Evolutionary conservation across 2,329 filamentous ascomycete species (phyloP), one percentile per base, ranked within the genome.

Genomic region (Microdochium bolleyi): DNA sequence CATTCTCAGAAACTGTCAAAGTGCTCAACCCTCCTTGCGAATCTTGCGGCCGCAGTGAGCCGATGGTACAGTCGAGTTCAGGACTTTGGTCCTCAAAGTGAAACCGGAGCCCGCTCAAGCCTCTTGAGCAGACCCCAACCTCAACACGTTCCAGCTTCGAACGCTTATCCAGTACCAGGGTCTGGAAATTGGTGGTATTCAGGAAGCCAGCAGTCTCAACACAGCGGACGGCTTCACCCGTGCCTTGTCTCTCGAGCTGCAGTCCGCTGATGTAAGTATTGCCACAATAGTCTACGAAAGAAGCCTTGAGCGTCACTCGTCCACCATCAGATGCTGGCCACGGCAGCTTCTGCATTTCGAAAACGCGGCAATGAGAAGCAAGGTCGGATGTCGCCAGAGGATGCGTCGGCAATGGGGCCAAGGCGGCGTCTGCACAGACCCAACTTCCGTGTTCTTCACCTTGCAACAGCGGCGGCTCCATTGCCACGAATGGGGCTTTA

Each of bases 241-340:
- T 48, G 19, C 11, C n/a, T 9, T 3, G 16, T 2, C 52, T 24
- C 21, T 52, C 19, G 14, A 57, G 21, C 10, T 52, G 55, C 11
- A 62, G 38, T 19, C 60, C 58, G 46, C 54, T 57, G n/a, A 62
- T 55, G 34, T 57, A 57, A n/a, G 51, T 49, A 34, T 49, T 53
- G 9, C 49, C 51, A 30, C 53, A 53, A 1, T 49, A 52, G n/a
- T 49, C 48, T 14, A 59, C 24, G 48, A 52, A 56, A 11, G 60
- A 58, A 48, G 54, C 49, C 19, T 53, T 54, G 37, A 62, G 25
- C 14, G 11, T 44, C 21, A 54, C n/a, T 27, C 49, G 34, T 48
- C 13, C 22, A 2, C 49, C 37, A 22, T 14, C 13, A 24, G 10
- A 8, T 11, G 50, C 22, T 19, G 55, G 51, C 51, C 53, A 56